phyloP scores from a whole-genome alignment of 257 asterid species.

The Apocynum venetum region DNA sequence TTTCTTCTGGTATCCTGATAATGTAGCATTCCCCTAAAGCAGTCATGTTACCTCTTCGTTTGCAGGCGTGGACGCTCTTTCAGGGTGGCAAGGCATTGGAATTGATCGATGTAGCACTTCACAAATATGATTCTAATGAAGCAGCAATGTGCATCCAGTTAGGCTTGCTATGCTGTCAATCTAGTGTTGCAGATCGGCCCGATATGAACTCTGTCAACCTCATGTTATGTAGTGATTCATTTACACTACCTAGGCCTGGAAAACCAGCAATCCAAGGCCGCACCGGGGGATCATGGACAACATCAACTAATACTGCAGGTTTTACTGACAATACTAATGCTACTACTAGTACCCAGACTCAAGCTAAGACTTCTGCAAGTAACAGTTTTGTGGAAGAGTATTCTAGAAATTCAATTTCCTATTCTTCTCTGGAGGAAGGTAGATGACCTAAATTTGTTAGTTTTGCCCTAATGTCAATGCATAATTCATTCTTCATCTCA shows the following conservation, averaged over 20 bases:
- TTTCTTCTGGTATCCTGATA: background rate
- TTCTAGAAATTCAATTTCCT: conserved; percentile 79
- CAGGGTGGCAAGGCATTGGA: conserved; percentile 45
- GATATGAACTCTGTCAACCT: conserved; percentile 66
- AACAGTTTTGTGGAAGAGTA: conserved; percentile 40
- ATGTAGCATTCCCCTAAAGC: background rate
- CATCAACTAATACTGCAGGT: conserved; percentile 46
- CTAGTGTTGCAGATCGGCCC: conserved; percentile 56
- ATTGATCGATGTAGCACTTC: conserved; percentile 50
- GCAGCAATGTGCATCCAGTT: conserved; percentile 61
- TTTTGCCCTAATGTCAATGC: background rate
- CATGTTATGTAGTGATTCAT: conserved; percentile 62
- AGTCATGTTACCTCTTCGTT: conserved; percentile 8
- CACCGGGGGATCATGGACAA: conserved; percentile 41
- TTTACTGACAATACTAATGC: conserved; percentile 40
- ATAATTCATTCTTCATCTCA: background rate
- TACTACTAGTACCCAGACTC: conserved; percentile 35
- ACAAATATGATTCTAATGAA: conserved; percentile 39
- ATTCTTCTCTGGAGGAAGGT: conserved; percentile 78
- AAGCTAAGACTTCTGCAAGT: conserved; percentile 33
- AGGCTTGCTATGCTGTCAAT: conserved; percentile 84
- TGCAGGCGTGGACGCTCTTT: conserved; percentile 59
- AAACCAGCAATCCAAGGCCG: conserved; percentile 82
- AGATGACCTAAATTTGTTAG: conserved; percentile 28
- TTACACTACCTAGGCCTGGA: conserved; percentile 58